phyloP scores from a whole-genome alignment of 2,329 filamentous ascomycete species.

The Phyllosticta citrichinensis region DNA sequence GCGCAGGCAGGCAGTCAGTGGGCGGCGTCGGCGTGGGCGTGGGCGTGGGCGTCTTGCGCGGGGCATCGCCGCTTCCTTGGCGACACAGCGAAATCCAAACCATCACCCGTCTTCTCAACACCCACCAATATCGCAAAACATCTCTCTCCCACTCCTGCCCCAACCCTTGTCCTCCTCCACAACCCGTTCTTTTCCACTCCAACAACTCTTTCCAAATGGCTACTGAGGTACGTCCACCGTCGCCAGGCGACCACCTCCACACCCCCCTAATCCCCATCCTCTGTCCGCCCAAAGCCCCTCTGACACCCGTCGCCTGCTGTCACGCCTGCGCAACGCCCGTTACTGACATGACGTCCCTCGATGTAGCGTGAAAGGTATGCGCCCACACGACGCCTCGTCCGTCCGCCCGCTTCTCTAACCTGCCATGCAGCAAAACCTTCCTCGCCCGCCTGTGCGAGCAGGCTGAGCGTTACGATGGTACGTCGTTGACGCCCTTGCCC shows the following conservation, averaged over 20 bases:
- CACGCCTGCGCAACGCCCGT: slow-evolving; percentile 7
- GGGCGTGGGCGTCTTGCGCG: neutral
- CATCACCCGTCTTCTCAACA: slow-evolving; percentile 12
- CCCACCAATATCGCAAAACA: slow-evolving; percentile 8
- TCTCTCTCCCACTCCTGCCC: neutral
- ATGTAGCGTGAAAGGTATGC: slow-evolving; percentile 41
- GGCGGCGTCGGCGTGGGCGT: neutral
- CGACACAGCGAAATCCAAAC: slow-evolving; percentile 7
- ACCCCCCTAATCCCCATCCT: slow-evolving; percentile 19
- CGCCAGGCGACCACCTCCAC: slow-evolving; percentile 21
- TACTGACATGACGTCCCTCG: slow-evolving; percentile 24
- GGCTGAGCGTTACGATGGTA: slow-evolving; percentile 99
- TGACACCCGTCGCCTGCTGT: slow-evolving; percentile 2
- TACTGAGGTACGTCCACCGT: slow-evolving; percentile 48
- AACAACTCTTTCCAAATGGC: slow-evolving; percentile 40
- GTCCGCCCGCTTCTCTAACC: slow-evolving; percentile 20
- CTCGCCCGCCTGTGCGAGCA: slow-evolving; percentile 99
- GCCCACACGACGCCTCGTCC: slow-evolving; percentile 13
- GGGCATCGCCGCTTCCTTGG: slow-evolving; percentile 6
- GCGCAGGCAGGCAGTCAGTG: neutral
- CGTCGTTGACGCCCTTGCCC: slow-evolving; percentile 18
- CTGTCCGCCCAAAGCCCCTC: slow-evolving; percentile 21
- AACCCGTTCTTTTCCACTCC: slow-evolving; percentile 1
- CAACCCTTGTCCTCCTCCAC: slow-evolving; percentile 10
- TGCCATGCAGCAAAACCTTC: slow-evolving; percentile 22